Percentiles rank a stretch among this genome's conserved stretches.
Evolutionary conservation across 345 rosid genomes (phyloP).

Genomic region (Noccaea caerulescens): DNA sequence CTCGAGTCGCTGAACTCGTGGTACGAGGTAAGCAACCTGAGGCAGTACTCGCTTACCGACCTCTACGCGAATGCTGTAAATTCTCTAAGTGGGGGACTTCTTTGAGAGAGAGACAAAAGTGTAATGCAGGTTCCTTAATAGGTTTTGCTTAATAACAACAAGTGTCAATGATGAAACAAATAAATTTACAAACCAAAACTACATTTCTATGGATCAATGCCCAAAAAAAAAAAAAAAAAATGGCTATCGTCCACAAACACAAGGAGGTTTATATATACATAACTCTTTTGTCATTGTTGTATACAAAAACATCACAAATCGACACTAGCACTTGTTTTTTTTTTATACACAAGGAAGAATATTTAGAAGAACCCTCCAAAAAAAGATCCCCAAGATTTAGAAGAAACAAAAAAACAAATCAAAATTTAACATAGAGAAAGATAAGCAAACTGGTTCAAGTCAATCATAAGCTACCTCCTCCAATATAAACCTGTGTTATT

Average conservation of each 20-base stretch:
- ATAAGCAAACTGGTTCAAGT: conserved; percentile 31
- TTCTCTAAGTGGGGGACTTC: conserved; percentile 37
- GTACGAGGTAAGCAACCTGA: conserved; percentile 80
- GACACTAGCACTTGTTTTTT: conserved; percentile 21
- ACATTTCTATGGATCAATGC: conserved; percentile 17
- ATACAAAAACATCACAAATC: conserved; percentile 29
- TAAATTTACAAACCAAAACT: conserved; percentile 25
- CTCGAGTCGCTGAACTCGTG: conserved; percentile 73
- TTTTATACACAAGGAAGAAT: conserved; percentile 42
- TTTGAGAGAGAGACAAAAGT: conserved; percentile 1
- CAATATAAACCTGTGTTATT: conserved; percentile 20
- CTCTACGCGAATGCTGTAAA: conserved; percentile 55
- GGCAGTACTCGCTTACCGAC: conserved; percentile 63
- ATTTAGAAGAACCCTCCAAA: conserved; percentile 17
- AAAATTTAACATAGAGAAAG: conserved; percentile 30
- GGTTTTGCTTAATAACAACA: conserved; percentile 4
- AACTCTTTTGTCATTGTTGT: conserved; percentile 31
- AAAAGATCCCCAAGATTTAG: conserved; percentile 21
- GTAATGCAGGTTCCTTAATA: conserved; percentile 16
- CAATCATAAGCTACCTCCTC: conserved; percentile 38
- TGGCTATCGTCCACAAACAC: conserved; percentile 5
- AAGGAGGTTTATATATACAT: conserved; percentile 37
- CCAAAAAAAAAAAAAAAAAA: conserved; percentile 14
- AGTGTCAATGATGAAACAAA: conserved; percentile 16
- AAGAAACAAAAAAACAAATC: not conserved